A percentile compares a stretch with the other conserved stretches of the same genome.
These are phyloP conservation scores for Leccinum pallidistipes DNA, from an alignment of 1,284 basidiomycete genomes.

Conservation along the genomic window DNA sequence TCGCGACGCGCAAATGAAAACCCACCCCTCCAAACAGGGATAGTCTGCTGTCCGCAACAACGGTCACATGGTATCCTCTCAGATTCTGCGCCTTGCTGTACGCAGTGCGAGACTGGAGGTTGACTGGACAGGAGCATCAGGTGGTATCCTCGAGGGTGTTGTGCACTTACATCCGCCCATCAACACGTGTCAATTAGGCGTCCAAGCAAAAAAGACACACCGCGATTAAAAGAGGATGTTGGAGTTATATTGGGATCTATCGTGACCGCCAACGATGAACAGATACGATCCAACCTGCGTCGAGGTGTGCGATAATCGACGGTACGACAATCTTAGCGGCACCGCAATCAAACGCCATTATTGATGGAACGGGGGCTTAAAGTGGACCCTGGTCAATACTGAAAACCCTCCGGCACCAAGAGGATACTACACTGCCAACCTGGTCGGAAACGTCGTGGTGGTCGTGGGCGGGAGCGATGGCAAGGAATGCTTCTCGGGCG, in stretches of 20 bases:
- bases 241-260: conserved; percentile 74
- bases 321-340: conserved; percentile 53
- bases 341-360: conserved; percentile 31
- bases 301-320: conserved; percentile 82
- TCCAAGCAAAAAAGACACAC: conserved; percentile 41
- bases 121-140: conserved; percentile 50
- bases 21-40: conserved; percentile 79
- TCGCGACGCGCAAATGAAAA: not conserved
- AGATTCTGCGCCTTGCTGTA: conserved; percentile 71
- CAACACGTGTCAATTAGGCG: not conserved
- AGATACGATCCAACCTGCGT: conserved; percentile 81
- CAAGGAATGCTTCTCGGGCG: too few species aligned
- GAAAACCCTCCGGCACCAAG: conserved; percentile 45
- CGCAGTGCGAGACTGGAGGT: conserved; percentile 57
- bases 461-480: too few species aligned
- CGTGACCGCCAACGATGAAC: conserved; percentile 67
- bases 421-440: too few species aligned
- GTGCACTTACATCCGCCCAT: too few species aligned
- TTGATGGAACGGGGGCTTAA: not conserved
- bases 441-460: too few species aligned
- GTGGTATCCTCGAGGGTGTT: too few species aligned
- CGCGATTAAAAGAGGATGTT: conserved; percentile 86
- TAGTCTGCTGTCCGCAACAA: conserved; percentile 81
- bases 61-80: conserved; percentile 81
- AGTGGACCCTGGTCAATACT: too few species aligned